Conservation (phyloP, 805 yeast species). For the Candida sithepensis region DNA sequence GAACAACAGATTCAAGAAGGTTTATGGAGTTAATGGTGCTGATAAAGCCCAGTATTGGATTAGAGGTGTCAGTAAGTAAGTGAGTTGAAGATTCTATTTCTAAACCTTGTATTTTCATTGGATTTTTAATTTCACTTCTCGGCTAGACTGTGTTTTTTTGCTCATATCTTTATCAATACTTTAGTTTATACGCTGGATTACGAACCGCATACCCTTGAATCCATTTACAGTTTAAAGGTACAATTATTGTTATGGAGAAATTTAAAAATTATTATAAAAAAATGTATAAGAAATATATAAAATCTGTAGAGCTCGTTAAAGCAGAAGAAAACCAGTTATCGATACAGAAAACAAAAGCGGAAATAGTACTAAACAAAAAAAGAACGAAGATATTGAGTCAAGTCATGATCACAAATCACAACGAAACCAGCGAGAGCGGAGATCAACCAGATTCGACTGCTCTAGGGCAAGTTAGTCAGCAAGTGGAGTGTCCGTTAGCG, state of each 20-base stretch:
- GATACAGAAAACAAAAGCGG: too few relatives aligned
- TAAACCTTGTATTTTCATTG: background rate
- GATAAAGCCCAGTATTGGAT: constrained; percentile 53
- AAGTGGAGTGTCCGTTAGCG: constrained; percentile 15
- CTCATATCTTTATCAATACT: background rate
- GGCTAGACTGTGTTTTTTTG: background rate
- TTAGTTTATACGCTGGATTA: background rate
- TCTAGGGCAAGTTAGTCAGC: constrained; percentile 4
- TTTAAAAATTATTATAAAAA: too few relatives aligned
- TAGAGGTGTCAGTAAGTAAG: constrained; percentile 47
- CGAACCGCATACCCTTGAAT: too few relatives aligned
- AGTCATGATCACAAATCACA: too few relatives aligned
- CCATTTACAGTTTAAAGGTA: too few relatives aligned
- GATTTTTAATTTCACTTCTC: background rate
- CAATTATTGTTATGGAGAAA: too few relatives aligned
- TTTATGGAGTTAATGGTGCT: constrained; percentile 30
- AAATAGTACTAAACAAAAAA: too few relatives aligned
- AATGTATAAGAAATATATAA: too few relatives aligned
- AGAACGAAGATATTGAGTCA: too few relatives aligned
- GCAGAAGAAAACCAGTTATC: too few relatives aligned
- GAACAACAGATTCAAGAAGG: constrained; percentile 23
- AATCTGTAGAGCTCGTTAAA: too few relatives aligned
- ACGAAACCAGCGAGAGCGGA: background rate
- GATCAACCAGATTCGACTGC: background rate
- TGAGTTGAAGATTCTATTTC: background rate